phyloP scores from a whole-genome alignment of 108 stramenopile species.

The Nitzschia sp. region DNA sequence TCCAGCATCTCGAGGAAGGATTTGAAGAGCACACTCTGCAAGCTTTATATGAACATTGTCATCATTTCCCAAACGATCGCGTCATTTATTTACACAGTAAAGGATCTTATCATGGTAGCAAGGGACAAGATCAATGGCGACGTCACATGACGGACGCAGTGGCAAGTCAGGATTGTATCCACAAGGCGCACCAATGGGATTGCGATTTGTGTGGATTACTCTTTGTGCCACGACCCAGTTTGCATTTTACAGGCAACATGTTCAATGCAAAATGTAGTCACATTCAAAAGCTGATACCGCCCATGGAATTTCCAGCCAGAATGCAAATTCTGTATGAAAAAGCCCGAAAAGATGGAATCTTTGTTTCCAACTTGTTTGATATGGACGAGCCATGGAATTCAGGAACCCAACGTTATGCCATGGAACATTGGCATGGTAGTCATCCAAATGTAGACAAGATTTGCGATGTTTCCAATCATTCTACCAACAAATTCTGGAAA shows the following conservation, averaged over 20 bases:
- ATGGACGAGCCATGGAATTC: neutral
- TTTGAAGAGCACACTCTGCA: slow-evolving; percentile 7
- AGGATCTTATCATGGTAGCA: slow-evolving; percentile 8
- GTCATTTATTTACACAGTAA: slow-evolving; percentile 5
- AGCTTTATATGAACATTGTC: slow-evolving; percentile 6
- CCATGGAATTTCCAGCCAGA: neutral
- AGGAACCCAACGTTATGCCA: neutral
- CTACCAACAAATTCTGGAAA: neutral
- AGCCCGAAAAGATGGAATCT: neutral
- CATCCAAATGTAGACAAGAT: neutral
- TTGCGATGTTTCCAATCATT: neutral
- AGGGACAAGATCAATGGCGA: neutral
- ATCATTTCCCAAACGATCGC: neutral
- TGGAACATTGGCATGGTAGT: slow-evolving; percentile 13
- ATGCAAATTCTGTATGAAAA: neutral
- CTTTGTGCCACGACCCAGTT: neutral
- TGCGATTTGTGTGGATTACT: slow-evolving; percentile 8
- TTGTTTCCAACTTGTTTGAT: neutral
- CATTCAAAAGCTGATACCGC: neutral
- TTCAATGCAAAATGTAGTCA: slow-evolving; percentile 4
- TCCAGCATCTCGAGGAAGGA: slow-evolving; percentile 12
- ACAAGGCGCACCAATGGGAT: neutral
- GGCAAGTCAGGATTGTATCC: neutral
- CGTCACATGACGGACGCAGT: slow-evolving; percentile 5
- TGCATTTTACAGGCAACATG: neutral